Base-by-base conservation (phyloP, 2,329 filamentous ascomycete species). In the Laburnicola sp. region DNA sequence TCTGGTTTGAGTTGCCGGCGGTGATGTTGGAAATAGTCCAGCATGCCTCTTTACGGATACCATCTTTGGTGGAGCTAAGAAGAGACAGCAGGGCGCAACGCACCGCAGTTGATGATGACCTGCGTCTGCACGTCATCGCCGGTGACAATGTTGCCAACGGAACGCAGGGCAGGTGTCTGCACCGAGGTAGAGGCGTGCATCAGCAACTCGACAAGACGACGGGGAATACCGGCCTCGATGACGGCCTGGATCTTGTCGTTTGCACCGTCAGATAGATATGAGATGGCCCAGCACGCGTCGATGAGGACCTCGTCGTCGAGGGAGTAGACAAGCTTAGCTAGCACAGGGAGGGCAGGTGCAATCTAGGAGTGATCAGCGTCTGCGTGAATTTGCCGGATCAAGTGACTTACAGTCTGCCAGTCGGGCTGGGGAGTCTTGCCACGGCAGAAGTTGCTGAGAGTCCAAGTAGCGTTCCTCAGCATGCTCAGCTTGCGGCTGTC, bases 1-100 rank as follows among this genome's bases (percentile, higher is more conserved):
- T 99, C 78, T 99, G 94, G 51, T 88, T 91, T 32, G 93, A 96
- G 81, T 99, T 99, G 56, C 94, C 94, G 53, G 94, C 94, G 28
- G 94, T 99, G 69, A 99, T 90, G 82, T 99, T 99, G 72, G 92
- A 97, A 66, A 99, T 99, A 44, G 94, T 99, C 94, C 94, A 99
- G 85, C 94, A 99, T 26, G 94, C 94, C 77, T 99, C 94, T 82
- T 99, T 99, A 62, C 94, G 91, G 62, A 99, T 99, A 25, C 94
- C 94, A 69, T 99, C 94, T 83, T 99, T 99, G 70, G 90, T 94
- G 31, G 93, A 97, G 81, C 92, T 93, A 57, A 99, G 80, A 16
- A 99, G 86, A 31, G 92, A 94, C 45, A 97, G 80, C n/a, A 99
- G 84, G 60, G 92, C 95, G 86, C 40, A 99, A 83, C 61, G 94